Percentiles rank a stretch among this genome's conserved stretches.
Conservation (phyloP, 129 eudicot genomes). For the Deinandra increscens region DNA sequence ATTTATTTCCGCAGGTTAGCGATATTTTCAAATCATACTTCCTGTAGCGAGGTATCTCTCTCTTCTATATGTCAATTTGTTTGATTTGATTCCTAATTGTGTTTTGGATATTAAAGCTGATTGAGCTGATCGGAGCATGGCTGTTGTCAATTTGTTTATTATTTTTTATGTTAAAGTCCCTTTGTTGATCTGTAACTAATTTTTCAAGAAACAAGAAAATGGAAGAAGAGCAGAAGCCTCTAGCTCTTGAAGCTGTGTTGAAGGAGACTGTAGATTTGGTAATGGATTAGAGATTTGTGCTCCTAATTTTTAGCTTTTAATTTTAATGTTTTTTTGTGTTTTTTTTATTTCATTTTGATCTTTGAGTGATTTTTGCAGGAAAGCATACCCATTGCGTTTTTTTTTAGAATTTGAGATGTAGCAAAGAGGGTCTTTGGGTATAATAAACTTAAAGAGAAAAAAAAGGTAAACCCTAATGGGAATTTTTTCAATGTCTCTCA, state of each 20-base stretch:
- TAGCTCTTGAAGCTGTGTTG: conserved; percentile 93
- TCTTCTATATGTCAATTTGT: too few species aligned
- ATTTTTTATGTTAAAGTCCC: conserved; percentile 23
- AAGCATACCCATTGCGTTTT: conserved; percentile 92
- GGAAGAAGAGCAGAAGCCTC: conserved; percentile 79
- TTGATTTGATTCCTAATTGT: too few species aligned
- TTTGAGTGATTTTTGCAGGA: conserved; percentile 58
- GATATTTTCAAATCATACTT: too few species aligned
- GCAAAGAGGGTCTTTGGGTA: conserved; percentile 92
- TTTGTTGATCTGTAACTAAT: conserved; percentile 36
- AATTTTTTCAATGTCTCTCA: too few species aligned
- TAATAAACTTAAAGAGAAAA: too few species aligned
- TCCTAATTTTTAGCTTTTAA: conserved; percentile 14
- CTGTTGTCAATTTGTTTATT: background rate
- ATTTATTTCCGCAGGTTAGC: too few species aligned
- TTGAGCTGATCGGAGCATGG: too few species aligned
- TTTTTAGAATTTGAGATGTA: conserved; percentile 97
- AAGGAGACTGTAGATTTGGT: conserved; percentile 99
- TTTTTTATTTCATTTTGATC: conserved; percentile 2
- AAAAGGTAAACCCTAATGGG: too few species aligned
- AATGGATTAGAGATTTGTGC: conserved; percentile 42
- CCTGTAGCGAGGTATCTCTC: too few species aligned
- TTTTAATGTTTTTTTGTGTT: background rate
- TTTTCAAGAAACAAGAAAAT: conserved; percentile 32
- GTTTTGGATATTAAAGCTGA: too few species aligned